Evolutionary conservation across 2,329 filamentous ascomycete genomes (phyloP), one percentile per base, ranked within the genome.

Genomic region (Phoma sp.): DNA sequence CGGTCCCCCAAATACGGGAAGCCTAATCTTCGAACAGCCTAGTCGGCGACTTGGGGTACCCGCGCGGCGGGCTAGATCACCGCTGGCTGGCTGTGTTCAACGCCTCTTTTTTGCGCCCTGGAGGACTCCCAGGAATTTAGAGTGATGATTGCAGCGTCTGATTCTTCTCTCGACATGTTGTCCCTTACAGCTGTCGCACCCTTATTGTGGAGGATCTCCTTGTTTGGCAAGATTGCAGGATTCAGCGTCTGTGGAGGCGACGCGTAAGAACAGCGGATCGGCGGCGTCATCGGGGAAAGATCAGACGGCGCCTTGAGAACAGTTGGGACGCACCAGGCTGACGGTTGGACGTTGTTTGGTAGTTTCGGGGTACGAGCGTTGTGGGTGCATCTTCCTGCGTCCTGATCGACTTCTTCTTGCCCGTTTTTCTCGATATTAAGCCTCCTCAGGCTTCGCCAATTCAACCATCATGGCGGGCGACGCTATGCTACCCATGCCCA

Each of bases 391-490:
- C 13, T 42, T 30, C 43, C 18, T 52, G 23, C 36, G 18, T 25
- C 11, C 11, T n/a, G 14, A 18, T 24, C 22, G 43, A 41, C 10
- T 25, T 33, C 32, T 11, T 33, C 32, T 33, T n/a, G 13, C 10
- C 9, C 23, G 13, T 24, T 24, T 7, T 9, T 29, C 18, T 24
- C 41, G 23, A 40, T 30, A 29, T 27, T 14, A 11, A 32, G 36
- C 40, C 29, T 44, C 7, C 22, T 33, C 27, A 47, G 39, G 47
- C 27, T 10, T 27, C 42, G 32, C 33, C 33, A 48, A 9, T 14
- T 23, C 33, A 18, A n/a, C 27, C 41, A 47, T 11, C 47, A 69
- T 68, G 64, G 58, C 60, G 18, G 60, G 65, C 53, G 66, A 68
- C 18, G 46, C 48, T 8, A 61, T 70, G 58, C 60, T 64, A 50